Conservation (phyloP, 1,284 basidiomycete species). For the Ustilago cynodontis region DNA sequence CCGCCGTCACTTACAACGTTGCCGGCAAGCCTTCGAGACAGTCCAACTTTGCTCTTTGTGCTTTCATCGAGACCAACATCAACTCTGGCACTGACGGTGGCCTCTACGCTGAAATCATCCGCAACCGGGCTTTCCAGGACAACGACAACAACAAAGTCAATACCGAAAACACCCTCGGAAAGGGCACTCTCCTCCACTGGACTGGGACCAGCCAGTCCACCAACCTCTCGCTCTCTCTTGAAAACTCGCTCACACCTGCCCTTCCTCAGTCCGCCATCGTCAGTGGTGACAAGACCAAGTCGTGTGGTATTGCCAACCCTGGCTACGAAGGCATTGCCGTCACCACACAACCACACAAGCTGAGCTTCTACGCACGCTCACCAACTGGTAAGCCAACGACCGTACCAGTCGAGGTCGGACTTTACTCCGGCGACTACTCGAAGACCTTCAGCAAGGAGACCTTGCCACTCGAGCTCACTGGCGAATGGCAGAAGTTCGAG, state of each 20-base stretch:
- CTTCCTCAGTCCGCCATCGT: slow-evolving; percentile 45
- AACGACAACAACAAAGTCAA: slow-evolving; percentile 16
- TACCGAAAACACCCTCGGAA: slow-evolving; percentile 26
- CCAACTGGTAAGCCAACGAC: slow-evolving; percentile 17
- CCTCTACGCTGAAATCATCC: slow-evolving; percentile 55
- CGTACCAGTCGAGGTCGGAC: slow-evolving; percentile 29
- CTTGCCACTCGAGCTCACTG: slow-evolving; percentile 24
- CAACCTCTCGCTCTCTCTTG: slow-evolving; percentile 28
- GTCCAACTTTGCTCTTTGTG: slow-evolving; percentile 30
- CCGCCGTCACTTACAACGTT: slow-evolving; percentile 28
- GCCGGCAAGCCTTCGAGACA: slow-evolving; percentile 27
- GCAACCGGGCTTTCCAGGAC: slow-evolving; percentile 52
- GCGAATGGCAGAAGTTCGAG: slow-evolving; percentile 49
- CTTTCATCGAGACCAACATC: slow-evolving; percentile 58
- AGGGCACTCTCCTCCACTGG: slow-evolving; percentile 44
- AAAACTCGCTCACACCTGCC: slow-evolving; percentile 24
- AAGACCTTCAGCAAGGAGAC: slow-evolving; percentile 22
- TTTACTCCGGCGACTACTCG: slow-evolving; percentile 32
- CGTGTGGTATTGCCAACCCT: slow-evolving; percentile 43
- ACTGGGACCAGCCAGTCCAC: slow-evolving; percentile 15
- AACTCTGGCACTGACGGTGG: slow-evolving; percentile 57
- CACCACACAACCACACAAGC: slow-evolving; percentile 30
- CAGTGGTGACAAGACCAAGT: slow-evolving; percentile 13
- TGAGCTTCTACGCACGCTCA: slow-evolving; percentile 50
- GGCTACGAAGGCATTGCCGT: slow-evolving; percentile 51